A percentile compares a stretch with the other conserved stretches of the same genome.
phyloP scores from a whole-genome alignment of 257 asterid species.

The Capsicum pubescens region DNA sequence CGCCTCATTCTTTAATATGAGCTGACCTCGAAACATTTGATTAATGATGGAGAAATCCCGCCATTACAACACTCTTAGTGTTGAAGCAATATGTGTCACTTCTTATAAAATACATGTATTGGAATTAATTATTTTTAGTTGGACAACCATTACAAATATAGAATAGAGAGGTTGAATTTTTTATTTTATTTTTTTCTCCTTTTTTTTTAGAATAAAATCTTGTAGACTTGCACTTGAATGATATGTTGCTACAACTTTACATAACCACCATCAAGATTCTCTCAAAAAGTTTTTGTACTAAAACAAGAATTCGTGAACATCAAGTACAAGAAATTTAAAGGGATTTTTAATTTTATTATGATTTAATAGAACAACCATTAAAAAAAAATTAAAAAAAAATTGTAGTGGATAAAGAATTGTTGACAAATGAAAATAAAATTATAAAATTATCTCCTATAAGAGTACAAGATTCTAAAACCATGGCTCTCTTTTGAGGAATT shows the following conservation, averaged over 20 bases:
- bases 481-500: constrained; percentile 19
- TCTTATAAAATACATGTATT: not conserved
- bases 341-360: not conserved
- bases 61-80: too few species aligned
- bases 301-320: not conserved
- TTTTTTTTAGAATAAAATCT: constrained; percentile 5
- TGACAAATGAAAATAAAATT: not conserved
- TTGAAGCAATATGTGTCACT: not conserved
- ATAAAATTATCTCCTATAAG: not conserved
- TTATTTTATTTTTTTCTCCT: too few species aligned
- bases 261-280: not conserved
- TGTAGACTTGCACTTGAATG: not conserved
- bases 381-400: not conserved
- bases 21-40: too few species aligned
- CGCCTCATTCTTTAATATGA: too few species aligned
- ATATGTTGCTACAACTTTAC: not conserved
- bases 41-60: too few species aligned
- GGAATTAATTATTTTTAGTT: too few species aligned
- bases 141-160: too few species aligned
- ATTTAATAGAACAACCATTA: not conserved
- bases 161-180: not conserved
- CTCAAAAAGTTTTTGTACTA: not conserved
- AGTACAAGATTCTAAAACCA: not conserved
- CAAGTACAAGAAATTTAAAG: constrained; percentile 12
- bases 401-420: not conserved